Conservation (phyloP, 108 stramenopile genomes). For the Discostella stelligeroides region DNA sequence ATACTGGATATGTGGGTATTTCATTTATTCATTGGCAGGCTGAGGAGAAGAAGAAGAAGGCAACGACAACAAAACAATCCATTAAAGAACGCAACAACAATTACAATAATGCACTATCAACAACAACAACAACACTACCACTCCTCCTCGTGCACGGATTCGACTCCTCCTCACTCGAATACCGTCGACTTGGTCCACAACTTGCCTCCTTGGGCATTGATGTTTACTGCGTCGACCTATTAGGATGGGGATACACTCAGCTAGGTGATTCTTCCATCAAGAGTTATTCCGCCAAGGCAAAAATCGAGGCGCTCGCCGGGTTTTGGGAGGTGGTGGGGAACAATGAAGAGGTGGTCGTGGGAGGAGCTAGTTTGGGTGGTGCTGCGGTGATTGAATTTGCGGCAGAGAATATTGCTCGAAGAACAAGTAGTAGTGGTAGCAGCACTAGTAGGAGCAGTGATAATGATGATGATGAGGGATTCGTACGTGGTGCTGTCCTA, state of each 20-base stretch:
- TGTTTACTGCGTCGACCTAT: constrained; percentile 89
- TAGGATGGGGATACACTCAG: constrained; percentile 96
- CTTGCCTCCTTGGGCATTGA: constrained; percentile 76
- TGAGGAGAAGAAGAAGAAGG: constrained; percentile 1
- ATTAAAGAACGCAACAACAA: no score
- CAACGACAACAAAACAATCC: background rate
- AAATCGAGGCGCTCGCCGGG: constrained; percentile 76
- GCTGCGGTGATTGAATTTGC: constrained; percentile 84
- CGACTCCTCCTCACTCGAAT: constrained; percentile 91
- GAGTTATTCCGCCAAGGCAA: constrained; percentile 86
- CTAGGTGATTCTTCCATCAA: constrained; percentile 52
- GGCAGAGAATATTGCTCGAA: constrained; percentile 19
- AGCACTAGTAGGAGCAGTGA: constrained; percentile 24
- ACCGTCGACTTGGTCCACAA: constrained; percentile 71
- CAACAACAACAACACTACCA: constrained; percentile 43
- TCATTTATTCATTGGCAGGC: constrained; percentile 75
- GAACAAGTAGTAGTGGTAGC: background rate
- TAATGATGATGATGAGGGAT: constrained; percentile 56
- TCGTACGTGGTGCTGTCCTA: constrained; percentile 56
- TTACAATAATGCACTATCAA: no score
- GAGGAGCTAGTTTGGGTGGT: constrained; percentile 79
- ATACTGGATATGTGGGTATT: constrained; percentile 67
- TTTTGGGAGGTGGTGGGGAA: constrained; percentile 65
- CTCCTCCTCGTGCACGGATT: constrained; percentile 87
- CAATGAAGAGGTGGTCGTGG: constrained; percentile 55